These are phyloP conservation scores for Quercus rubra DNA, from an alignment of 306 rosid species.

Conservation along the genomic window DNA sequence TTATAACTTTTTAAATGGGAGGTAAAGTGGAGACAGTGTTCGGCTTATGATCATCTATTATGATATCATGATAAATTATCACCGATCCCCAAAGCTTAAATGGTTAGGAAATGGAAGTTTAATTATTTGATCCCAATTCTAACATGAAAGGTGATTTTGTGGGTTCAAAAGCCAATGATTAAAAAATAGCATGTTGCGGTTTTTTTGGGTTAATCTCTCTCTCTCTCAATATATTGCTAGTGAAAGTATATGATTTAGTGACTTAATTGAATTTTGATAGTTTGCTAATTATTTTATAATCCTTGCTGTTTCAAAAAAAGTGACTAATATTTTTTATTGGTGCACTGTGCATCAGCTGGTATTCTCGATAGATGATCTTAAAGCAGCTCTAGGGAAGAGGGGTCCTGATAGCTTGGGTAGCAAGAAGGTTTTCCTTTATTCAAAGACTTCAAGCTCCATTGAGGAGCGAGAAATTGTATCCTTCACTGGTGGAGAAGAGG, in stretches of 20 bases:
- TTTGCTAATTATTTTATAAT: neutral
- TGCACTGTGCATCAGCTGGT: slow-evolving; percentile 20
- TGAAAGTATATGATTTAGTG: neutral
- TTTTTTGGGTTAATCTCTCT: neutral
- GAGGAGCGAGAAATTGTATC: slow-evolving; percentile 33
- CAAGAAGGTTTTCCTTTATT: slow-evolving; percentile 49
- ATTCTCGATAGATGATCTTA: slow-evolving; percentile 51
- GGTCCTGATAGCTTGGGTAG: slow-evolving; percentile 82
- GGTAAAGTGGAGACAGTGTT: too few species aligned
- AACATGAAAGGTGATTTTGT: too few species aligned
- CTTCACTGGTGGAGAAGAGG: slow-evolving; percentile 30
- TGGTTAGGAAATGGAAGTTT: neutral
- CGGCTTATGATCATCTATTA: too few species aligned
- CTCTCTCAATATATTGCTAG: neutral
- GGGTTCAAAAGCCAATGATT: too few species aligned
- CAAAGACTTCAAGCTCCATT: neutral
- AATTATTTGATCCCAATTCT: too few species aligned
- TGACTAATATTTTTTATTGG: neutral
- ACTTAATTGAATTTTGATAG: neutral
- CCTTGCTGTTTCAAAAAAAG: neutral
- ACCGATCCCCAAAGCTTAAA: too few species aligned
- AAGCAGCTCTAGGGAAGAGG: slow-evolving; percentile 64
- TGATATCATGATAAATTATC: too few species aligned
- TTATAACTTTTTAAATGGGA: too few species aligned
- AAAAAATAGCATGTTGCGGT: too few species aligned